These are phyloP conservation scores for Inonotus hispidus DNA, from an alignment of 1,284 basidiomycete genomes.

Conservation along the genomic window DNA sequence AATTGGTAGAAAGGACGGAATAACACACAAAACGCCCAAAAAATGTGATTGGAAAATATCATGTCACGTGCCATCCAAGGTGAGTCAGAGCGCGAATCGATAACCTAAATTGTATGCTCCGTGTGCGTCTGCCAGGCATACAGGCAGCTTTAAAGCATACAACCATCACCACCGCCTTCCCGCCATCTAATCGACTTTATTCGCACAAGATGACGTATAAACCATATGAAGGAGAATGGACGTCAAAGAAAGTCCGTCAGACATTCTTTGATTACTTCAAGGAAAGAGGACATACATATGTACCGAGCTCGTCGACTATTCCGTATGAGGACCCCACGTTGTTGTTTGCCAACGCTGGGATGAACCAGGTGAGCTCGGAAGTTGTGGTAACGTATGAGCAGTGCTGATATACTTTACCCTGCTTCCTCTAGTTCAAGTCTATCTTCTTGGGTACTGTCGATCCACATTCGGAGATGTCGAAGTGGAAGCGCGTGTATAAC, in stretches of 20 bases:
- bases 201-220: slow-evolving; percentile 12
- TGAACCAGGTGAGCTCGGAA: slow-evolving; percentile 70
- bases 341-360: slow-evolving; percentile 96
- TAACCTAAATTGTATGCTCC: slow-evolving; percentile 10
- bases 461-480: slow-evolving; percentile 83
- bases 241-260: slow-evolving; percentile 64
- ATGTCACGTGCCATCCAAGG: neutral
- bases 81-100: slow-evolving; percentile 10
- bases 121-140: neutral
- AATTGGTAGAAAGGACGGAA: no score
- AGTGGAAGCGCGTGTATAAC: slow-evolving; percentile 91
- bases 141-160: neutral
- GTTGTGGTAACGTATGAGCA: neutral
- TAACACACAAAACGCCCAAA: neutral
- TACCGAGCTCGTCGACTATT: slow-evolving; percentile 90
- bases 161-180: neutral
- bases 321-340: slow-evolving; percentile 97
- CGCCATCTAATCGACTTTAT: neutral
- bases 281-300: slow-evolving; percentile 79
- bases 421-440: slow-evolving; percentile 77
- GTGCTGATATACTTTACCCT: slow-evolving; percentile 8
- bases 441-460: slow-evolving; percentile 97
- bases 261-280: slow-evolving; percentile 82
- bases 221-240: slow-evolving; percentile 45
- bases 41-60: neutral